phyloP scores from a whole-genome alignment of 2,329 filamentous ascomycete genomes.

The Apiospora kogelbergensis region DNA sequence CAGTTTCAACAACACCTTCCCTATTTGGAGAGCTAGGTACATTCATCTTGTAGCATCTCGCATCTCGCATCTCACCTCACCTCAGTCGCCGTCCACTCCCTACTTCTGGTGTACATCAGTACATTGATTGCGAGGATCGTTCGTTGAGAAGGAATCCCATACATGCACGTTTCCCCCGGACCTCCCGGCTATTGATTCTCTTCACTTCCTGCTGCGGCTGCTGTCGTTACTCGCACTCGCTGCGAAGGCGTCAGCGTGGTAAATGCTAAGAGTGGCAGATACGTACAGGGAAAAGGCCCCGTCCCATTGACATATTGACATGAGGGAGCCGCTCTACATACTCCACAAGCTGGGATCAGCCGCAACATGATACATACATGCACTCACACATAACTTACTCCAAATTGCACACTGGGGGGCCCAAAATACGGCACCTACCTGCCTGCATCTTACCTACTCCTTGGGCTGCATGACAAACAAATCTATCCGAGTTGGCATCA shows the following conservation, averaged over 20 bases:
- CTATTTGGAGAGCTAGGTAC: background rate
- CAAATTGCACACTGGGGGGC: background rate
- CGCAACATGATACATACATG: background rate
- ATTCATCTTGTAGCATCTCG: background rate
- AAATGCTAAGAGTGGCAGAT: background rate
- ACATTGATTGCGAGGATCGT: too few species aligned
- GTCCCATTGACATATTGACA: background rate
- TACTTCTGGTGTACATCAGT: too few species aligned
- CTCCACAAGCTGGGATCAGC: constrained; percentile 3
- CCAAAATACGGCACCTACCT: constrained; percentile 1
- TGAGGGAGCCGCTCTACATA: background rate
- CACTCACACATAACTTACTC: background rate
- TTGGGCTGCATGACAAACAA: constrained; percentile 4
- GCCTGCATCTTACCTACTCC: background rate
- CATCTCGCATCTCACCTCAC: background rate
- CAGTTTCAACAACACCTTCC: background rate
- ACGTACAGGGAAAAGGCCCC: background rate
- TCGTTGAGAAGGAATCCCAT: background rate
- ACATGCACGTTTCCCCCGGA: background rate
- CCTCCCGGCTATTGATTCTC: background rate
- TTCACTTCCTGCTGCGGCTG: background rate
- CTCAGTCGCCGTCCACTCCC: background rate
- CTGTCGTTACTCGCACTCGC: too few species aligned
- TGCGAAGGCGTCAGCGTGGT: background rate
- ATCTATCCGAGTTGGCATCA: background rate